phyloP scores from a whole-genome alignment of 768 basidiomycete species.

The Cyathus striatus region DNA sequence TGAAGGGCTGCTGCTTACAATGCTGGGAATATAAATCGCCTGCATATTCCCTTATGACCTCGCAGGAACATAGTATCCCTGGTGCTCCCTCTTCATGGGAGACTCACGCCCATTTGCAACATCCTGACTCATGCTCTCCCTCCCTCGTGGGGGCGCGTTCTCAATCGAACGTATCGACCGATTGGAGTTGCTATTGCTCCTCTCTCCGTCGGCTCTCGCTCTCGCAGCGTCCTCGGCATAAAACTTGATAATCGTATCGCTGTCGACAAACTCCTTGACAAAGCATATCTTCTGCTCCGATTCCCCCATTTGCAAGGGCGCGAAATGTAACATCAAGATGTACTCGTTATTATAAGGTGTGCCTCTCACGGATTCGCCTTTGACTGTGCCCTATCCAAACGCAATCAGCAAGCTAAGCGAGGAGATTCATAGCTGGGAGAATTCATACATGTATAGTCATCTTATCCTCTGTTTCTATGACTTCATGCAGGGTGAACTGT shows the following conservation, averaged over 20 bases:
- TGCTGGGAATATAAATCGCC: too few relatives aligned
- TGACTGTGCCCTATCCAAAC: too few relatives aligned
- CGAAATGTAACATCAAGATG: slow-evolving; percentile 17
- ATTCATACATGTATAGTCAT: slow-evolving; percentile 28
- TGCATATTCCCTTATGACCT: too few relatives aligned
- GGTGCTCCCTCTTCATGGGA: too few relatives aligned
- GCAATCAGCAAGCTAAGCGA: too few relatives aligned
- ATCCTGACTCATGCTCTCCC: too few relatives aligned
- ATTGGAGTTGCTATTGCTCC: slow-evolving; percentile 3
- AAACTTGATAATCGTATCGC: slow-evolving; percentile 15
- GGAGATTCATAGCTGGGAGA: too few relatives aligned
- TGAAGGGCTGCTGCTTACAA: too few relatives aligned
- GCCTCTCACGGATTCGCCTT: slow-evolving; percentile 16
- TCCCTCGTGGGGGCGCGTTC: too few relatives aligned
- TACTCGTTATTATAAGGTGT: slow-evolving; percentile 16
- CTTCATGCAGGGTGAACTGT: slow-evolving; percentile 23
- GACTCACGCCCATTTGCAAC: too few relatives aligned
- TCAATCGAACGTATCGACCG: too few relatives aligned
- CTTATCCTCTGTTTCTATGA: slow-evolving; percentile 23
- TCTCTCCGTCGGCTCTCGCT: slow-evolving; percentile 4
- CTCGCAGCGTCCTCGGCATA: slow-evolving; percentile 23
- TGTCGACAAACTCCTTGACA: slow-evolving; percentile 28
- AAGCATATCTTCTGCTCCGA: slow-evolving; percentile 17
- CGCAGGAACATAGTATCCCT: too few relatives aligned
- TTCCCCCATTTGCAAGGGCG: slow-evolving; percentile 6